phyloP scores from a whole-genome alignment of 140 eudicot genomes.

The Cichorium intybus region DNA sequence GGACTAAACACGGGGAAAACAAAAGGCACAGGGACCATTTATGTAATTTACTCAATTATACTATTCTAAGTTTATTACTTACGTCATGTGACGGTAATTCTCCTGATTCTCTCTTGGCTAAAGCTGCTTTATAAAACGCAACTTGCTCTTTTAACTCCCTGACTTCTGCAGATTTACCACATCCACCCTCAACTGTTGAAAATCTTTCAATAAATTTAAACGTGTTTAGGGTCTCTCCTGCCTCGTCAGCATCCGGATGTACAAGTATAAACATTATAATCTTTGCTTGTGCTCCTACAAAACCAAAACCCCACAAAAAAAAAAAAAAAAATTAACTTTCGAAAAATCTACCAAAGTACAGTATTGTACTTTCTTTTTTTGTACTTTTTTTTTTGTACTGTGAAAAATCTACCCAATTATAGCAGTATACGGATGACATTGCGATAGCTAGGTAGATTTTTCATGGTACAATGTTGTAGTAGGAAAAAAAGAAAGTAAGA shows the following conservation, averaged over 20 bases:
- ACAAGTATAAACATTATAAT: constrained; percentile 83
- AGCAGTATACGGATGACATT: no score
- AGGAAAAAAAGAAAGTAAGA: no score
- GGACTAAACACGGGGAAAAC: no score
- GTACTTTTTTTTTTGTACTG: no score
- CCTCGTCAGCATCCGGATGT: constrained; percentile 63
- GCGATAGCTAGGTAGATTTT: no score
- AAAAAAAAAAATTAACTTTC: no score
- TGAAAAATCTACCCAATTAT: no score
- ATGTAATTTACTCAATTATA: no score
- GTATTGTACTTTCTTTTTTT: background rate
- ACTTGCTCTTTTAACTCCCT: constrained; percentile 70
- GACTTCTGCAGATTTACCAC: constrained; percentile 50
- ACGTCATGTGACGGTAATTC: constrained; percentile 10
- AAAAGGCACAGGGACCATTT: no score
- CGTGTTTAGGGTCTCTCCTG: constrained; percentile 69
- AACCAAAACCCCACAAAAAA: background rate
- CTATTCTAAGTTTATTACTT: no score
- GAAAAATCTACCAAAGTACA: no score
- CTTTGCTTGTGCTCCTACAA: constrained; percentile 78
- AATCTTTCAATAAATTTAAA: constrained; percentile 88
- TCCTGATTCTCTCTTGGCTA: constrained; percentile 70
- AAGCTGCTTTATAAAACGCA: constrained; percentile 62
- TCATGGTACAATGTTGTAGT: no score
- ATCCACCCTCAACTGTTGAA: constrained; percentile 75